phyloP scores from a whole-genome alignment of 2,329 filamentous ascomycete genomes.

The Aspergillus novofumigatus region DNA sequence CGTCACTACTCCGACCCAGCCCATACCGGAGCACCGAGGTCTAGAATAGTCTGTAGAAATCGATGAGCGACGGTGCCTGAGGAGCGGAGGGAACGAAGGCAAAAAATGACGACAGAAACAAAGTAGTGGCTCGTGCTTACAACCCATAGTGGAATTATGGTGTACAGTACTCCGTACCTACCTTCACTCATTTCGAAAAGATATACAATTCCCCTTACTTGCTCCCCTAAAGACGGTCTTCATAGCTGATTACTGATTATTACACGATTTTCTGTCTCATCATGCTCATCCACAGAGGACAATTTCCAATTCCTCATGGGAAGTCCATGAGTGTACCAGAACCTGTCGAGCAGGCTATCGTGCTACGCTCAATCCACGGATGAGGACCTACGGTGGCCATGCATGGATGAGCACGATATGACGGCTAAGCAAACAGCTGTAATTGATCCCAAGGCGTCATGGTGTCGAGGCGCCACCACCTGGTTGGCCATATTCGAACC shows the following conservation, averaged over 20 bases:
- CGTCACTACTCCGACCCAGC: constrained; percentile 37
- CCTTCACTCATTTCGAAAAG: too few species aligned
- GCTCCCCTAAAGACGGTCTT: neutral
- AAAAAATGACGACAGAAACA: neutral
- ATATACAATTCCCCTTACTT: neutral
- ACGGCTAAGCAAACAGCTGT: neutral
- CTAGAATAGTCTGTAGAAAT: neutral
- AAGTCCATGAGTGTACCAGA: neutral
- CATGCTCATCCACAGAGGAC: too few species aligned
- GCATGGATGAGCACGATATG: neutral
- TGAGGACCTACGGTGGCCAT: neutral
- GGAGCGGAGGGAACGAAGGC: neutral
- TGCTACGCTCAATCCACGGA: neutral
- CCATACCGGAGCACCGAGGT: constrained; percentile 28
- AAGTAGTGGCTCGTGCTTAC: neutral
- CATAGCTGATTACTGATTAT: neutral
- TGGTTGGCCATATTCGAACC: neutral
- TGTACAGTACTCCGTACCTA: neutral
- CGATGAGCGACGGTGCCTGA: neutral
- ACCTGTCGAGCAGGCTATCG: neutral
- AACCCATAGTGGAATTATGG: neutral
- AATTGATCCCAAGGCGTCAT: constrained; percentile 7
- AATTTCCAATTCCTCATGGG: neutral
- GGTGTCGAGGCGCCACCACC: constrained; percentile 29
- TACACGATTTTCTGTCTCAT: neutral